Percentiles rank a stretch among this genome's conserved stretches.
phyloP scores from a whole-genome alignment of 805 yeast genomes.

The Wickerhamiella spandovensis region DNA sequence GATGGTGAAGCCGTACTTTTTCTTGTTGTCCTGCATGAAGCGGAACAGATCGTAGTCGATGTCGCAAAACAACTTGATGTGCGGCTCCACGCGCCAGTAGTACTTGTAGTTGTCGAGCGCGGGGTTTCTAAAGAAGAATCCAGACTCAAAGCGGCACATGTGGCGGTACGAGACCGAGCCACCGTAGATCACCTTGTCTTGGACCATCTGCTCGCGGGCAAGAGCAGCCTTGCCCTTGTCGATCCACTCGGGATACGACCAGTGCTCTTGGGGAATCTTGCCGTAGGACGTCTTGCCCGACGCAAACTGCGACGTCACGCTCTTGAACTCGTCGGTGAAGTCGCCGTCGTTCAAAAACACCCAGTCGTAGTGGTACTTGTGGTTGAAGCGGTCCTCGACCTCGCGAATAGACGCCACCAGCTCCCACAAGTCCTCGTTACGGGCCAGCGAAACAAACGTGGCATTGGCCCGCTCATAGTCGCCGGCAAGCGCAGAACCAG shows the following conservation, averaged over 20 bases:
- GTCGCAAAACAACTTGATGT: conserved; percentile 59
- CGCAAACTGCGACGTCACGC: conserved; percentile 36
- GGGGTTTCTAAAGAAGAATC: conserved; percentile 67
- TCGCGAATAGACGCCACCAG: conserved; percentile 49
- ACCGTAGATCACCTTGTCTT: conserved; percentile 54
- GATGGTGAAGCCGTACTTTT: conserved; percentile 65
- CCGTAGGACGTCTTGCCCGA: conserved; percentile 66
- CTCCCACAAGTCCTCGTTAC: conserved; percentile 50
- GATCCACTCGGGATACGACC: conserved; percentile 77
- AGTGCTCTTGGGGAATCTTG: conserved; percentile 57
- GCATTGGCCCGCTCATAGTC: conserved; percentile 25
- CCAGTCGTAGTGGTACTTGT: conserved; percentile 74
- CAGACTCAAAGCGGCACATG: conserved; percentile 83
- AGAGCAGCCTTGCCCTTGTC: conserved; percentile 58
- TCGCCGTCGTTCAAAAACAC: conserved; percentile 75
- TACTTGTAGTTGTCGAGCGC: conserved; percentile 57
- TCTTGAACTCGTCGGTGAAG: conserved; percentile 59
- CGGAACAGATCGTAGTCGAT: conserved; percentile 67
- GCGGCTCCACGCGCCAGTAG: conserved; percentile 93
- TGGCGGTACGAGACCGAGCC: conserved; percentile 65
- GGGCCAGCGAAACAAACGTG: conserved; percentile 44
- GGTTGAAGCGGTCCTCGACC: conserved; percentile 72
- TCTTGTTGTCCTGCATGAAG: conserved; percentile 62
- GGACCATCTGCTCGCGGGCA: conserved; percentile 44
- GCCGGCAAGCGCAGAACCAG: conserved; percentile 2